Evolutionary conservation across 148 eudicot genomes (phyloP).

Genomic region (Cornus suecica): DNA sequence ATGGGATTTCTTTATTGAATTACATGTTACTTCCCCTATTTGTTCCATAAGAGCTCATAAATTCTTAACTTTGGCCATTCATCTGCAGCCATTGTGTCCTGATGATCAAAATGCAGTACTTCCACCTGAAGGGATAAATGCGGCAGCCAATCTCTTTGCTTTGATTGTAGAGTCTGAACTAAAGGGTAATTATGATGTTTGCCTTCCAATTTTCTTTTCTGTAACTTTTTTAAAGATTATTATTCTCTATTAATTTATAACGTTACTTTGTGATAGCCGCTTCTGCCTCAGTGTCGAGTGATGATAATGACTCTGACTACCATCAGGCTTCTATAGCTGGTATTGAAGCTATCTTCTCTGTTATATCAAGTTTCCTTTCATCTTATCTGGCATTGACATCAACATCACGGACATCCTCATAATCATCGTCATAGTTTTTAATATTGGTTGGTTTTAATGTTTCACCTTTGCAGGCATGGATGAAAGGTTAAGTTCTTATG

Average conservation of each 20-base stretch:
- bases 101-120: conserved; percentile 38
- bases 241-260: background rate
- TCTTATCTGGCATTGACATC: background rate
- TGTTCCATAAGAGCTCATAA: background rate
- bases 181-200: conserved; percentile 49
- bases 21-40: background rate
- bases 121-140: conserved; percentile 75
- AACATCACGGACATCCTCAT: background rate
- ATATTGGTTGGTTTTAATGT: background rate
- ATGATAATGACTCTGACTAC: conserved; percentile 61
- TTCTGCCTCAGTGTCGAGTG: conserved; percentile 69
- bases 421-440: background rate
- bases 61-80: conserved; percentile 6
- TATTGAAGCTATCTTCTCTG: conserved; percentile 25
- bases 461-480: conserved; percentile 72
- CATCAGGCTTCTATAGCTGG: conserved; percentile 84
- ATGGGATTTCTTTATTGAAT: background rate
- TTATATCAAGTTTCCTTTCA: conserved; percentile 7
- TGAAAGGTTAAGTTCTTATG: conserved; percentile 94
- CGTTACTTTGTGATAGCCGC: conserved; percentile 43
- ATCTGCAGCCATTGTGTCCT: conserved; percentile 55
- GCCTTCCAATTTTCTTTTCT: conserved; percentile 1
- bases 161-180: conserved; percentile 87
- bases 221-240: background rate
- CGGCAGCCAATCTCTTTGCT: conserved; percentile 74